Percentiles rank a stretch among this genome's conserved stretches.
These are phyloP conservation scores for Suhomyces kilbournensis DNA, from an alignment of 805 yeast species.

Conservation along the genomic window DNA sequence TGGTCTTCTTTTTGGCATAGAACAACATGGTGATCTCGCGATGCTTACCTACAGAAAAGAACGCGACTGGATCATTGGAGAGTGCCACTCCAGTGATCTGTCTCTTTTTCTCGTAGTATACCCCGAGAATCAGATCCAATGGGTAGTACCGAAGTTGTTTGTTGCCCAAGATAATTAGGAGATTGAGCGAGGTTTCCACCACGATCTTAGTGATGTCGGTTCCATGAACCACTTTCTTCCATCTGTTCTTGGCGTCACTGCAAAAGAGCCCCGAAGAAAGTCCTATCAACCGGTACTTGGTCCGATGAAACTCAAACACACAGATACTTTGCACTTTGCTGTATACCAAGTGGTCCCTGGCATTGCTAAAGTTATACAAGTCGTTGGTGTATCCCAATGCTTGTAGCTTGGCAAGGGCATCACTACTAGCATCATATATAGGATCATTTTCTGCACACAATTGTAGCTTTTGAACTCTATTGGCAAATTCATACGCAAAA, in stretches of 20 bases:
- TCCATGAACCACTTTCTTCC: conserved; percentile 59
- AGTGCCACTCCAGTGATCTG: conserved; percentile 46
- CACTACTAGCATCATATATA: conserved; percentile 32
- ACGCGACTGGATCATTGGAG: conserved; percentile 48
- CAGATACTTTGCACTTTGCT: conserved; percentile 43
- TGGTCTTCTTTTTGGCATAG: conserved; percentile 52
- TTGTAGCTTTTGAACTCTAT: conserved; percentile 50
- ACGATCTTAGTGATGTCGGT: conserved; percentile 55
- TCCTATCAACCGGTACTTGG: conserved; percentile 54
- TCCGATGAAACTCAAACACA: conserved; percentile 44
- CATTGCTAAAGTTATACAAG: conserved; percentile 19
- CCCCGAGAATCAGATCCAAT: conserved; percentile 58
- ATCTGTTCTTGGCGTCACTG: conserved; percentile 42
- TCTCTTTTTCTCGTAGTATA: conserved; percentile 46
- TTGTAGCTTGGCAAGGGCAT: conserved; percentile 19
- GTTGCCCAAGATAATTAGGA: conserved; percentile 58
- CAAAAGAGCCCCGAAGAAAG: conserved; percentile 62
- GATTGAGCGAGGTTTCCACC: conserved; percentile 54
- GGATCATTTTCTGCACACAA: conserved; percentile 52
- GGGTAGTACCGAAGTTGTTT: conserved; percentile 60
- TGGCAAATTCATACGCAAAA: conserved; percentile 62
- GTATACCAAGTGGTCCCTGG: conserved; percentile 25
- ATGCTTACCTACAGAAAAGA: conserved; percentile 69
- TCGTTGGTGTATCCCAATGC: conserved; percentile 23
- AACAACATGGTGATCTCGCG: conserved; percentile 56